Percentiles rank a stretch among this genome's conserved stretches.
Conservation (phyloP, 2,329 filamentous ascomycete genomes). For the Lecanosticta acicola region DNA sequence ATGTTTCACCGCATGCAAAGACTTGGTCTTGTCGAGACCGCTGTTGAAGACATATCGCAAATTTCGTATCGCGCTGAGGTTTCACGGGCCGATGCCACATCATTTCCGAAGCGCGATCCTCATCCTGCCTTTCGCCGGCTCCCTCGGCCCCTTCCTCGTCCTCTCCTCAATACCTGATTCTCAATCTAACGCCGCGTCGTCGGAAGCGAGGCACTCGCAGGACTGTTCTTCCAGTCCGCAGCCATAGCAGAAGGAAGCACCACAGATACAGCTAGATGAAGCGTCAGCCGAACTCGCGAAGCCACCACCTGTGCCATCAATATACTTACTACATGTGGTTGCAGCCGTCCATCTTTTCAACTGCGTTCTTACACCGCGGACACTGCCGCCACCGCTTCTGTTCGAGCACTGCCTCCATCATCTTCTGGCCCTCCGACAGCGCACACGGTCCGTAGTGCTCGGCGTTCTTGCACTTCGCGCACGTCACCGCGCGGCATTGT, state of each 20-base stretch:
- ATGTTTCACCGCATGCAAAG: no score
- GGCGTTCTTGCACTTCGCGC: conserved; percentile 16
- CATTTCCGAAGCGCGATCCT: no score
- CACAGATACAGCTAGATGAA: neutral
- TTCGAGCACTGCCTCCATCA: conserved; percentile 4
- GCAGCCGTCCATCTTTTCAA: conserved; percentile 14
- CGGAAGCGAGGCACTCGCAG: no score
- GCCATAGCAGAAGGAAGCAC: neutral
- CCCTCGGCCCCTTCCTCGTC: no score
- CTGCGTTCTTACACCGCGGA: conserved; percentile 9
- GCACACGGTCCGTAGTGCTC: conserved; percentile 18
- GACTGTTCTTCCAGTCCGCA: no score
- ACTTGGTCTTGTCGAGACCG: no score
- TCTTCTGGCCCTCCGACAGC: neutral
- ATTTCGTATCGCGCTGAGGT: no score
- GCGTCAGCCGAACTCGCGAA: neutral
- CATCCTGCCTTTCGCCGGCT: no score
- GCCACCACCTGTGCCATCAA: neutral
- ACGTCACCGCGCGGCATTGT: conserved; percentile 16
- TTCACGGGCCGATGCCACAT: no score
- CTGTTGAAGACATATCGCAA: no score
- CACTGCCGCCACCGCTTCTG: conserved; percentile 10
- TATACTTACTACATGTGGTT: conserved; percentile 14
- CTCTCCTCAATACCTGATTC: no score
- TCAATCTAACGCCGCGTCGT: no score